A percentile compares a stretch with the other conserved stretches of the same genome.
Evolutionary conservation across 2,329 filamentous ascomycete species (phyloP).

Genomic region (Epichloe hybrida): DNA sequence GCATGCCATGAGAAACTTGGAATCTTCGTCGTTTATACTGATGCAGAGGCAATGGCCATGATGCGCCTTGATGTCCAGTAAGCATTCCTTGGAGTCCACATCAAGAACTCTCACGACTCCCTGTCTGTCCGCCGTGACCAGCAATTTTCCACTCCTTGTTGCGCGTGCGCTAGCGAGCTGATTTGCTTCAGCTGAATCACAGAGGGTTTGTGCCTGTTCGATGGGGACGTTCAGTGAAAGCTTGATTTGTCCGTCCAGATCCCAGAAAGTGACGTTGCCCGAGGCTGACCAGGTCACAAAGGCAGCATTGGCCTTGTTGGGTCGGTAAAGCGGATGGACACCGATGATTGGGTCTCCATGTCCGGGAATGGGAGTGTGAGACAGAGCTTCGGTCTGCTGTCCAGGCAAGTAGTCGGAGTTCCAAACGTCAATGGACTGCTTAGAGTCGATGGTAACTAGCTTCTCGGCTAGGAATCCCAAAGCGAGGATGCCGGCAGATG

Average conservation of each 20-base stretch:
- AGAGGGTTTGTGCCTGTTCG: constrained; percentile 42
- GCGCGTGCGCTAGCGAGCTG: constrained; percentile 47
- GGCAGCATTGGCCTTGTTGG: constrained; percentile 48
- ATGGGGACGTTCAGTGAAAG: constrained; percentile 53
- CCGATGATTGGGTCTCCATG: constrained; percentile 58
- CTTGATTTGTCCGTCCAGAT: constrained; percentile 54
- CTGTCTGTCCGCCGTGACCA: constrained; percentile 75
- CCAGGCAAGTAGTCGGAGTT: constrained; percentile 30
- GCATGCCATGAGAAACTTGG: constrained; percentile 58
- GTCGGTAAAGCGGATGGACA: constrained; percentile 48
- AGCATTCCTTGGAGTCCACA: constrained; percentile 42
- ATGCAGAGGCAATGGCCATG: constrained; percentile 74
- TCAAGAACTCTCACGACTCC: constrained; percentile 68
- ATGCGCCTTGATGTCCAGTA: constrained; percentile 73
- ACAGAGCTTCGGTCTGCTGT: constrained; percentile 21
- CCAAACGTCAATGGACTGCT: constrained; percentile 61
- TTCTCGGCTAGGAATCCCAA: constrained; percentile 55
- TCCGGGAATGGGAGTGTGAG: constrained; percentile 45
- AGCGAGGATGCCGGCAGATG: constrained; percentile 41
- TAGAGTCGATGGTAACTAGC: constrained; percentile 62
- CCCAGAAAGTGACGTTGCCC: constrained; percentile 76
- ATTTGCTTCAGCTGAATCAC: constrained; percentile 40
- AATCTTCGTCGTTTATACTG: constrained; percentile 50
- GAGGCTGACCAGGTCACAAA: constrained; percentile 85
- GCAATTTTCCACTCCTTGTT: constrained; percentile 46